These are phyloP conservation scores for Cryptosporidium felis DNA, from an alignment of 169 alveolate genomes.

Conservation along the genomic window DNA sequence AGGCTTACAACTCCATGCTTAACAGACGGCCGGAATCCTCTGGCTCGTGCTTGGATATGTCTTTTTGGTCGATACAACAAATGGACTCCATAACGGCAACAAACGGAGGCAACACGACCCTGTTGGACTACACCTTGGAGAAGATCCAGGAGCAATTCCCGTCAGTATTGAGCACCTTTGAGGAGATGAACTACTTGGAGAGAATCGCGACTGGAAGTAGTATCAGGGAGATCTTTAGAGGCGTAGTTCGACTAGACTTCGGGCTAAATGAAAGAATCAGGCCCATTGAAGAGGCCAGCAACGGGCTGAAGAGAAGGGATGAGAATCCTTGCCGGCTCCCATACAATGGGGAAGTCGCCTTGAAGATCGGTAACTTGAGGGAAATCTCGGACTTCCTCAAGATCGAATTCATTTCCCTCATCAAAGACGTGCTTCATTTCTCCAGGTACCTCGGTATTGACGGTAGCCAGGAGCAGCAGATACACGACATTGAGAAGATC, in stretches of 20 bases:
- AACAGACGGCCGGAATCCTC: neutral
- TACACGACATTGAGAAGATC: conserved; percentile 1
- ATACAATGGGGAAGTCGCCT: neutral
- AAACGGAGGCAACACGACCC: conserved; percentile 37
- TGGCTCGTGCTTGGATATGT: neutral
- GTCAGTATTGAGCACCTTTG: conserved; percentile 38
- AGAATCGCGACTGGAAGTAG: neutral
- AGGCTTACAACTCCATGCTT: conserved; percentile 39
- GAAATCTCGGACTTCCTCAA: conserved; percentile 19
- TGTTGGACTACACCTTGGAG: conserved; percentile 55
- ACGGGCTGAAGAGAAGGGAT: neutral
- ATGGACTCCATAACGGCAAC: conserved; percentile 59
- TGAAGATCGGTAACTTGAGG: neutral
- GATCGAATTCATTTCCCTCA: conserved; percentile 20
- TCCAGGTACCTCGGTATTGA: conserved; percentile 54
- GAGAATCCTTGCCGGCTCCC: neutral
- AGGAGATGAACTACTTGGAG: conserved; percentile 41
- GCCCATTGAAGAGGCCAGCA: neutral
- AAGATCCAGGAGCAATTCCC: conserved; percentile 53
- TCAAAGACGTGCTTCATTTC: conserved; percentile 10
- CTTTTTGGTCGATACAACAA: conserved; percentile 52
- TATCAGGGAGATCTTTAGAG: conserved; percentile 47
- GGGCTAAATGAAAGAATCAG: conserved; percentile 1
- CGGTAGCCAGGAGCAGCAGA: neutral
- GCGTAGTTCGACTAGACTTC: conserved; percentile 26